phyloP scores from a whole-genome alignment of 352 stramenopile genomes.

The Phytophthora sansomeana region DNA sequence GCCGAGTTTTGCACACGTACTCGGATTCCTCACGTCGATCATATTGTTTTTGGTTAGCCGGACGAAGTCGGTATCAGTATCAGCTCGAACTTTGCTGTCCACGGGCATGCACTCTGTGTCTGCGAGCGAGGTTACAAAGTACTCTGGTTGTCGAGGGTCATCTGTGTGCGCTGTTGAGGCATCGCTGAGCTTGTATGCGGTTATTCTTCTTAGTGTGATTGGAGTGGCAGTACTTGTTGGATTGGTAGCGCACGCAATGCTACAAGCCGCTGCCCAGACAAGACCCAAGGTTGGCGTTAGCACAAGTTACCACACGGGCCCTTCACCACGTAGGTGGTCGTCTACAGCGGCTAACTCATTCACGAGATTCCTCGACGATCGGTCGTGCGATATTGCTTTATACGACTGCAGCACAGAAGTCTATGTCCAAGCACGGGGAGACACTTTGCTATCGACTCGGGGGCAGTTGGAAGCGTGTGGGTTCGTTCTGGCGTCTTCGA shows the following conservation, averaged over 20 bases:
- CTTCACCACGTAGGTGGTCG: neutral
- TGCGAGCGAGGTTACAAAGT: conserved; percentile 29
- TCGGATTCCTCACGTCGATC: conserved; percentile 33
- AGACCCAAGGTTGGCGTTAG: conserved; percentile 10
- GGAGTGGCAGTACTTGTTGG: conserved; percentile 7
- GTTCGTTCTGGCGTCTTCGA: conserved; percentile 39
- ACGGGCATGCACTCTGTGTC: conserved; percentile 36
- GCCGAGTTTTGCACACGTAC: conserved; percentile 46
- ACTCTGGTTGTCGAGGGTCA: conserved; percentile 45
- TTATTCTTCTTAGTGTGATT: conserved; percentile 34
- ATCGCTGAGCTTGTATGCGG: conserved; percentile 28
- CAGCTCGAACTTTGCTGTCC: conserved; percentile 25
- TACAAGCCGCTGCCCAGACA: conserved; percentile 16
- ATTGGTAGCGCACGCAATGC: conserved; percentile 22
- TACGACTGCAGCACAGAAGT: conserved; percentile 44
- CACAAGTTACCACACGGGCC: neutral
- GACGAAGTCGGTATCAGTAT: conserved; percentile 5
- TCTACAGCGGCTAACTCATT: conserved; percentile 40
- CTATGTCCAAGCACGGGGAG: conserved; percentile 30
- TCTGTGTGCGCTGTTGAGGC: conserved; percentile 37
- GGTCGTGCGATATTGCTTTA: conserved; percentile 30
- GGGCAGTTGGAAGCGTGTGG: conserved; percentile 40
- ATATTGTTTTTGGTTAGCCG: conserved; percentile 32
- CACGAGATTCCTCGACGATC: conserved; percentile 47
- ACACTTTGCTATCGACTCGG: conserved; percentile 37